phyloP scores from a whole-genome alignment of 2,329 filamentous ascomycete species.

The Erysiphe neolycopersici region DNA sequence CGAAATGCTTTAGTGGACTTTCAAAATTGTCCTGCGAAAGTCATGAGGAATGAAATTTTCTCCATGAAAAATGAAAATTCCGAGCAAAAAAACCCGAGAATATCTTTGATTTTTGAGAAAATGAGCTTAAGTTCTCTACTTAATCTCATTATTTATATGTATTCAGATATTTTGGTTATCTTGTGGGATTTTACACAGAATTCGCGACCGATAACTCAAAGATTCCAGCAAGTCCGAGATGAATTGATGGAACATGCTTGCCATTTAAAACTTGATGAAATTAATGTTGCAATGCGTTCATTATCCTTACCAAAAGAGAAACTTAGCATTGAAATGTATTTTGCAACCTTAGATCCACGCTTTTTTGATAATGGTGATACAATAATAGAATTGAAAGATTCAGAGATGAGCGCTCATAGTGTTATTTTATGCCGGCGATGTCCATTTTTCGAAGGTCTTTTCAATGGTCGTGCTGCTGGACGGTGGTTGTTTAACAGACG shows the following conservation, averaged over 20 bases:
- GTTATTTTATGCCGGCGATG: conserved; percentile 57
- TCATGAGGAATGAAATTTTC: conserved; percentile 31
- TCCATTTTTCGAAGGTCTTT: conserved; percentile 77
- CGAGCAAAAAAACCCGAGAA: conserved; percentile 16
- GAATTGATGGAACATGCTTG: conserved; percentile 75
- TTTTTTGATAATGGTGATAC: conserved; percentile 66
- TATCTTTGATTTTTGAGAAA: conserved; percentile 36
- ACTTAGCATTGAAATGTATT: conserved; percentile 41
- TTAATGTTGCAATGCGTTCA: conserved; percentile 43
- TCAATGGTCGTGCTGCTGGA: conserved; percentile 64
- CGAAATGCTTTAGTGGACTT: conserved; percentile 32
- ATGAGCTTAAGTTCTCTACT: conserved; percentile 56
- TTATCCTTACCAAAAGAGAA: conserved; percentile 39
- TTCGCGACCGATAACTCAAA: conserved; percentile 23
- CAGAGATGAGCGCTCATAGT: conserved; percentile 50
- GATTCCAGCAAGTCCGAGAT: conserved; percentile 49
- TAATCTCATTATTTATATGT: conserved; percentile 55
- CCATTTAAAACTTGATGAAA: conserved; percentile 36
- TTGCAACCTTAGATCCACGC: conserved; percentile 35
- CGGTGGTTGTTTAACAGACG: conserved; percentile 55
- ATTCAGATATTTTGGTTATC: conserved; percentile 55
- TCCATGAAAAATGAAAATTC: conserved; percentile 23
- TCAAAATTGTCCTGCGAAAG: conserved; percentile 22
- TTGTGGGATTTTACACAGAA: conserved; percentile 56
- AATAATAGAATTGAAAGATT: conserved; percentile 49